phyloP scores from a whole-genome alignment of 73 alveolate genomes.

The Stentor coeruleus region DNA sequence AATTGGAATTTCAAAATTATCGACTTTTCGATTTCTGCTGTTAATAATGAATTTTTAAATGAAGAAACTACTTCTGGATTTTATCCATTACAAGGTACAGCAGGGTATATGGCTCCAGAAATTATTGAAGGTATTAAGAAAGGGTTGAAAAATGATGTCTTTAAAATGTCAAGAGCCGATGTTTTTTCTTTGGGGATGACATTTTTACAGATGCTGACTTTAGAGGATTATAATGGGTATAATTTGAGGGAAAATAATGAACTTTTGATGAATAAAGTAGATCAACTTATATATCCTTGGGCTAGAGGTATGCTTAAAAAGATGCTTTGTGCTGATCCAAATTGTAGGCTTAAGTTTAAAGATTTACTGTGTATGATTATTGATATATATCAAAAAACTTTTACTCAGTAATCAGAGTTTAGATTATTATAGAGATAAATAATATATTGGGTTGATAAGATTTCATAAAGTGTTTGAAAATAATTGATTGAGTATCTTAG shows the following conservation, averaged over 20 bases:
- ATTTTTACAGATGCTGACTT: not conserved
- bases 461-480: too few species aligned
- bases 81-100: slow-evolving; percentile 1
- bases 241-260: too few species aligned
- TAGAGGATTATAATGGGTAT: not conserved
- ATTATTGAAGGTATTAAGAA: not conserved
- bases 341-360: not conserved
- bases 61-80: not conserved
- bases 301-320: not conserved
- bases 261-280: not conserved
- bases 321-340: not conserved
- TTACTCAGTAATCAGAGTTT: too few species aligned
- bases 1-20: too few species aligned
- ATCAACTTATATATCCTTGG: not conserved
- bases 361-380: too few species aligned
- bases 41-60: not conserved
- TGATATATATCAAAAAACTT: too few species aligned
- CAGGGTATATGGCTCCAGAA: slow-evolving; percentile 14
- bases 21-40: not conserved
- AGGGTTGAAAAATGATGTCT: not conserved
- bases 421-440: too few species aligned
- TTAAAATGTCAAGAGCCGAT: not conserved
- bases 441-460: too few species aligned
- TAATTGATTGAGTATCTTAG: too few species aligned
- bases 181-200: slow-evolving; percentile 10